Percentiles rank a stretch among this genome's conserved stretches.
Evolutionary conservation across 768 basidiomycete genomes (phyloP).

Genomic region (Leccinum sublutescens): DNA sequence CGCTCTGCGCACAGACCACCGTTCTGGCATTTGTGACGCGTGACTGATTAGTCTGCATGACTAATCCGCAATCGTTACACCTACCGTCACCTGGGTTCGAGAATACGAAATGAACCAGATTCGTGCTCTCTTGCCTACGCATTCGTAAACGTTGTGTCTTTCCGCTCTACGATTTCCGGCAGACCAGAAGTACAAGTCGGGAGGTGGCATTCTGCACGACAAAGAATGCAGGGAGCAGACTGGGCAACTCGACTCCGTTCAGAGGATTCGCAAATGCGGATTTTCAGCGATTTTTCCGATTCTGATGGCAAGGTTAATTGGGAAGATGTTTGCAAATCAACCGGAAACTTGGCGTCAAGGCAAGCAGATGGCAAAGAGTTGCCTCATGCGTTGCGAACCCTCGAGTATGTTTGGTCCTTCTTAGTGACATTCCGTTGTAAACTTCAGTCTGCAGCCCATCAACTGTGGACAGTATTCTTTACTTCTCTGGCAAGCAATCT

Average conservation of each 20-base stretch:
- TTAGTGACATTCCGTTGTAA: not conserved
- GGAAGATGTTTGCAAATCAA: constrained; percentile 50
- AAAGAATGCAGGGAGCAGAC: constrained; percentile 7
- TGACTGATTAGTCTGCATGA: too few relatives aligned
- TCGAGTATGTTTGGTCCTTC: constrained; percentile 24
- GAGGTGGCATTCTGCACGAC: constrained; percentile 63
- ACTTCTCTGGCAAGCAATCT: constrained; percentile 56
- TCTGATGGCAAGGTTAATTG: constrained; percentile 38
- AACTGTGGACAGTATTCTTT: constrained; percentile 37
- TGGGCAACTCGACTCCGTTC: not conserved
- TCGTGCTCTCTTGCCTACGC: constrained; percentile 63
- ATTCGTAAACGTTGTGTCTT: constrained; percentile 41
- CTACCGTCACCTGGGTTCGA: constrained; percentile 4
- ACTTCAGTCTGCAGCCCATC: constrained; percentile 16
- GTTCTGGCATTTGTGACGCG: too few relatives aligned
- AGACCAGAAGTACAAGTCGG: constrained; percentile 62
- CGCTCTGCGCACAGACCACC: too few relatives aligned
- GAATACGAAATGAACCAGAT: constrained; percentile 27
- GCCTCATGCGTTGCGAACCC: constrained; percentile 38
- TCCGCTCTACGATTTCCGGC: constrained; percentile 65
- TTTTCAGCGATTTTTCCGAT: constrained; percentile 1
- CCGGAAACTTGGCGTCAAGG: constrained; percentile 5
- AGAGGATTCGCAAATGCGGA: constrained; percentile 2
- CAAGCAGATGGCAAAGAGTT: constrained; percentile 19
- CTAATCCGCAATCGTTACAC: too few relatives aligned